Base-by-base conservation (phyloP, 1,139 yeast species). In the Debaryomyces sp. region DNA sequence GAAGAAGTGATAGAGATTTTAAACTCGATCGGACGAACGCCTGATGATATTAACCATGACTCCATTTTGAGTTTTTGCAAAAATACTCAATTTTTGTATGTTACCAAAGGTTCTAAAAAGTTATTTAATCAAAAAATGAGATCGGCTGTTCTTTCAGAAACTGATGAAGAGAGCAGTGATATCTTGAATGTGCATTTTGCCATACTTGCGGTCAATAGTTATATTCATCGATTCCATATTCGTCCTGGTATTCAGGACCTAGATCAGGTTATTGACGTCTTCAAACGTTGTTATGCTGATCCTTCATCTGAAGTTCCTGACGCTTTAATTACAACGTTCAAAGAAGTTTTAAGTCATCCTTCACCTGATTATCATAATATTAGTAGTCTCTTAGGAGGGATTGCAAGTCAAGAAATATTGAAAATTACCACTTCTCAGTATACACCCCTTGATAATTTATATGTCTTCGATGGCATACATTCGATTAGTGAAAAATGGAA, bases 351-450 rank as follows among this genome's bases (percentile, higher is more conserved):
- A 32, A 45, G 53, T 45, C 78, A 73, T 51, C 62, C 59, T 45
- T 56, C 69, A 6, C 59, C 60, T 17, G 60, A 61, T 40, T 73
- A 73, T 53, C 76, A 71, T 48, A 73, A 73, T 48, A 52, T 63
- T 7, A 55, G 62, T 39, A 66, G 72, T 53, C 65, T 87, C n/a
- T 69, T 88, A 57, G 96, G 96, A 4, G 96, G 96, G 0, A 68
- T 89, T 9, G 89, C 82, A 0, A 83, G 90, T 15, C 96, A 90
- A 61, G 97, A 90, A 60, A 80, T 79, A 8, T 73, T 85, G 49
- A 87, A 68, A 67, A 58, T 86, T 2, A 63, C 86, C 12, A 87
- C 96, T 2, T 79, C 80, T 42, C 96, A 90, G 63, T 89, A 87
- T 56, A 73, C 84, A 5, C 92, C 96, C 1, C 61, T 88, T 41